Conservation (phyloP, 2,329 filamentous ascomycete genomes). For the Chalaropsis ovoidea region DNA sequence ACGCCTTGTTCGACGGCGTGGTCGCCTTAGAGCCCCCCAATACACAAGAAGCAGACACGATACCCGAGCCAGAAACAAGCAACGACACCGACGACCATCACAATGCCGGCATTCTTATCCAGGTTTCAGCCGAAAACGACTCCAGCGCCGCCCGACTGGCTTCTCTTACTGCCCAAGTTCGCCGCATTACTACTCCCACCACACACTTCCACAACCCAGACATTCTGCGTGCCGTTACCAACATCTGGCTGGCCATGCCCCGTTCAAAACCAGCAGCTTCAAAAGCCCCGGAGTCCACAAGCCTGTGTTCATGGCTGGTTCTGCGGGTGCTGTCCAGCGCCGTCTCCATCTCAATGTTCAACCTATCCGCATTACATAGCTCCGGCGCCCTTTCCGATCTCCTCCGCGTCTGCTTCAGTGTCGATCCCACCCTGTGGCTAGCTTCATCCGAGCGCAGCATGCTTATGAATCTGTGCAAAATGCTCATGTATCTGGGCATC, state of each 20-base stretch:
- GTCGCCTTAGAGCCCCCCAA: slow-evolving; percentile 24
- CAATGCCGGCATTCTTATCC: background rate
- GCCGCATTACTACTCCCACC: slow-evolving; percentile 42
- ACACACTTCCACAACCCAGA: slow-evolving; percentile 51
- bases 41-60: background rate
- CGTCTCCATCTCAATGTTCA: slow-evolving; percentile 53
- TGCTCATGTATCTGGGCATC: slow-evolving; percentile 64
- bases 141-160: slow-evolving; percentile 1
- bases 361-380: slow-evolving; percentile 59
- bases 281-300: slow-evolving; percentile 34
- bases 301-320: slow-evolving; percentile 52
- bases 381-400: slow-evolving; percentile 61
- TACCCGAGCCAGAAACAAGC: background rate
- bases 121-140: background rate
- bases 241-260: slow-evolving; percentile 54
- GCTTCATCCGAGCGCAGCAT: slow-evolving; percentile 46
- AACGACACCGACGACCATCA: background rate
- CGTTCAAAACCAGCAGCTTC: slow-evolving; percentile 31
- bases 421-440: slow-evolving; percentile 31
- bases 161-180: slow-evolving; percentile 31
- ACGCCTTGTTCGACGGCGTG: slow-evolving; percentile 53
- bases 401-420: slow-evolving; percentile 50
- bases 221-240: slow-evolving; percentile 51
- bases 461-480: slow-evolving; percentile 56
- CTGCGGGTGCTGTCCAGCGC: slow-evolving; percentile 53